These are phyloP conservation scores for Manihot esculenta DNA, from an alignment of 441 rosid species.

Conservation along the genomic window DNA sequence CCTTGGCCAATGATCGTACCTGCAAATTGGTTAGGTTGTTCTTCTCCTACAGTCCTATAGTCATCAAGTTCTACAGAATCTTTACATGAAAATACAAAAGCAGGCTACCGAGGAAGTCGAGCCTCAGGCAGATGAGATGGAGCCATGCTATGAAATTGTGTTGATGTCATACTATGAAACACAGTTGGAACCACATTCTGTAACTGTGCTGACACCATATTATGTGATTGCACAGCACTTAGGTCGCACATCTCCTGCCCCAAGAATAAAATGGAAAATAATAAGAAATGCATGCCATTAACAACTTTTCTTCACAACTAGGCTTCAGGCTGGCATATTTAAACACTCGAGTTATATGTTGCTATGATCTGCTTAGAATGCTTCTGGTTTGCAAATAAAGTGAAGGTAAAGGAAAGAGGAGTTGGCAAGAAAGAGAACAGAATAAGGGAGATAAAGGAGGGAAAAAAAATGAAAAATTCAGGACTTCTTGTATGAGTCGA, in stretches of 20 bases:
- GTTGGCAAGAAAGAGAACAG: too few relatives aligned
- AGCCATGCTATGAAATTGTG: slow-evolving; percentile 53
- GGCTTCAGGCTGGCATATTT: not conserved
- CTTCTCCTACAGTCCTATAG: not conserved
- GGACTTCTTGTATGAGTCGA: too few relatives aligned
- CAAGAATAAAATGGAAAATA: not conserved
- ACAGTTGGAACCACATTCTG: slow-evolving; percentile 50
- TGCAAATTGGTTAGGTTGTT: not conserved
- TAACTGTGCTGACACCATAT: slow-evolving; percentile 38
- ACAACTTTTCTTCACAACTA: not conserved
- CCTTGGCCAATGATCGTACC: slow-evolving; percentile 2
- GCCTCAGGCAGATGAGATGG: slow-evolving; percentile 31
- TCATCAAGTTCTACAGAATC: slow-evolving; percentile 2
- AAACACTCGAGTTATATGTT: not conserved
- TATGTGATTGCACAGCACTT: slow-evolving; percentile 41
- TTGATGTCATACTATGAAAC: slow-evolving; percentile 42
- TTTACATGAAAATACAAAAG: not conserved
- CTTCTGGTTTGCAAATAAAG: too few relatives aligned
- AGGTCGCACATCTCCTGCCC: slow-evolving; percentile 44
- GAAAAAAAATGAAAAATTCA: too few relatives aligned
- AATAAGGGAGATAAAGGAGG: too few relatives aligned
- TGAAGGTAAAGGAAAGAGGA: too few relatives aligned
- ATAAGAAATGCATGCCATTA: not conserved
- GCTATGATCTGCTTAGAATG: too few relatives aligned
- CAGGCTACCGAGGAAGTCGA: slow-evolving; percentile 34